Percentiles rank a stretch among this genome's conserved stretches.
Evolutionary conservation across 495 filamentous ascomycete species (phyloP).

Genomic region (Bathelium albidoporum): DNA sequence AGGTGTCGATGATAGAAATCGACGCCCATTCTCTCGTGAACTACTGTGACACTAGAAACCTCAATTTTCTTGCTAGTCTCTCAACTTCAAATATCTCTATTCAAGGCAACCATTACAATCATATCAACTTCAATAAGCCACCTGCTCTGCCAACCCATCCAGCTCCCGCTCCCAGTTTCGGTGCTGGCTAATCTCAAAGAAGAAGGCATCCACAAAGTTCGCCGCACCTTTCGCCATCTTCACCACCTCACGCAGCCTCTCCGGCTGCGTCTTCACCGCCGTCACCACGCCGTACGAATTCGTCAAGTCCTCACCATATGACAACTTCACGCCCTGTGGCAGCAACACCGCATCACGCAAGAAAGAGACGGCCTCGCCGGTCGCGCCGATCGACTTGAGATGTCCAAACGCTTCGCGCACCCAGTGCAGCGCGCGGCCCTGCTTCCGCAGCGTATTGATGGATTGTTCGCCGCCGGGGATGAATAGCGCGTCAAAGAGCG

Average conservation of each 20-base stretch:
- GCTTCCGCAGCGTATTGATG: constrained; percentile 48
- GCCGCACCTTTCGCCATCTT: constrained; percentile 51
- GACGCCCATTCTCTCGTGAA: no score
- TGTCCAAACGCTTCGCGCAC: constrained; percentile 75
- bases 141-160: constrained; percentile 46
- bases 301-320: constrained; percentile 34
- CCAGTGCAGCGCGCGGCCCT: constrained; percentile 73
- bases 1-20: no score
- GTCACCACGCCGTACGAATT: constrained; percentile 66
- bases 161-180: constrained; percentile 62
- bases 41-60: no score
- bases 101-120: neutral
- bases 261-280: constrained; percentile 41
- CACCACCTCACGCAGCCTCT: constrained; percentile 45
- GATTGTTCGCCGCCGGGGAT: constrained; percentile 65
- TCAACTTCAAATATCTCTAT: no score
- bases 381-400: constrained; percentile 66
- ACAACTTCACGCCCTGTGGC: constrained; percentile 42
- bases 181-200: constrained; percentile 56
- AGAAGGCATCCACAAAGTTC: constrained; percentile 56
- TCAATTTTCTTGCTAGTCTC: no score
- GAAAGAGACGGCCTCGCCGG: constrained; percentile 58
- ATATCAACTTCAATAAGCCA: constrained; percentile 22
- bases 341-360: constrained; percentile 49
- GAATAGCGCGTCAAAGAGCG: constrained; percentile 77